Percentiles rank a stretch among this genome's conserved stretches.
Evolutionary conservation across 768 basidiomycete genomes (phyloP).

Genomic region (Hemileccinum impolitum): DNA sequence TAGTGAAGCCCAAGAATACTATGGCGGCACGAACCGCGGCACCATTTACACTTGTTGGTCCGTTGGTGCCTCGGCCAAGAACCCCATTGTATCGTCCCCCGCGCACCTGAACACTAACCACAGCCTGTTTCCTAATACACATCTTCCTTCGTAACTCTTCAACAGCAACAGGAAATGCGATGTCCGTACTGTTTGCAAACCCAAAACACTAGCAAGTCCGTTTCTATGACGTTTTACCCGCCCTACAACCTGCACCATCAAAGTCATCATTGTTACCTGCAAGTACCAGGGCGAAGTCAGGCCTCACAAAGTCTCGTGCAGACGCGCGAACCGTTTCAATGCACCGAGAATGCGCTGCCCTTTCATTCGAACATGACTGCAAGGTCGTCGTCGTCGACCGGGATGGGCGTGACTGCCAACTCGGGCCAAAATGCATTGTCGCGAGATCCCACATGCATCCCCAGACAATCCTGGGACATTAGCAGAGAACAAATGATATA

Average conservation of each 20-base stretch:
- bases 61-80: too few species aligned
- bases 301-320: conserved; percentile 51
- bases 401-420: conserved; percentile 9
- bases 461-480: conserved; percentile 31
- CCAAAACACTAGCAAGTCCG: conserved; percentile 26
- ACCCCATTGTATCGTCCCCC: too few species aligned
- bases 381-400: conserved; percentile 18
- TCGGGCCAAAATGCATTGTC: conserved; percentile 45
- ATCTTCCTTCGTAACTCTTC: too few species aligned
- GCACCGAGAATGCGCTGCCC: conserved; percentile 42
- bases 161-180: too few species aligned
- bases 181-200: conserved; percentile 17
- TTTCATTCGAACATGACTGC: conserved; percentile 25
- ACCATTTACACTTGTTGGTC: too few species aligned
- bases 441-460: conserved; percentile 48
- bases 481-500: conserved; percentile 25
- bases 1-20: too few species aligned
- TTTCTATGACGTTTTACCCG: conserved; percentile 25
- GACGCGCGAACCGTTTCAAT: conserved; percentile 74
- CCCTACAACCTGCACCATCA: conserved; percentile 10
- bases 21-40: too few species aligned
- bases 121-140: too few species aligned
- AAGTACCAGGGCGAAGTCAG: conserved; percentile 21
- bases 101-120: too few species aligned
- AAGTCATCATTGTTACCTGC: conserved; percentile 25